A percentile compares a stretch with the other conserved stretches of the same genome.
Conservation (phyloP, 2,329 filamentous ascomycete genomes). For the Capronia epimyces region DNA sequence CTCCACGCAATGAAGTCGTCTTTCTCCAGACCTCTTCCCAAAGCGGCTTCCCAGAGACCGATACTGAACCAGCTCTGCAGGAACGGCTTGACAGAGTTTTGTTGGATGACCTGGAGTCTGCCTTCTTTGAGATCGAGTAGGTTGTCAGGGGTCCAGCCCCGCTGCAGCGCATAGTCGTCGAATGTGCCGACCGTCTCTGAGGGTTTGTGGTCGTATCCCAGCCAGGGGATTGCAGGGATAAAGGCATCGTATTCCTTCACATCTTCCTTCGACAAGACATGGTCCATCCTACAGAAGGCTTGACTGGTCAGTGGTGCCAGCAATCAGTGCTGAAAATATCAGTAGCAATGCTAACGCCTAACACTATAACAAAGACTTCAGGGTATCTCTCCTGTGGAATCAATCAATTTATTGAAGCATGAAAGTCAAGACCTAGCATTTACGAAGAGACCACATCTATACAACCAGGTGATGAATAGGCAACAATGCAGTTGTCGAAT, state of each 20-base stretch:
- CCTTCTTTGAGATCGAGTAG: conserved; percentile 10
- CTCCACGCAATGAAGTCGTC: conserved; percentile 1
- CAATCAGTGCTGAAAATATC: too few relatives aligned
- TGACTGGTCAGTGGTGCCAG: too few relatives aligned
- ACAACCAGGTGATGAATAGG: too few relatives aligned
- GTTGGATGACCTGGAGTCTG: not conserved
- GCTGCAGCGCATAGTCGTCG: conserved; percentile 10
- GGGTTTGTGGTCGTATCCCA: conserved; percentile 9
- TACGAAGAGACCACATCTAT: too few relatives aligned
- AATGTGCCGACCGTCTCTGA: not conserved
- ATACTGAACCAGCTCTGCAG: conserved; percentile 12
- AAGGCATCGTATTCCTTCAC: not conserved
- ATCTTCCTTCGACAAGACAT: conserved; percentile 6
- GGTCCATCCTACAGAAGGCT: conserved; percentile 1
- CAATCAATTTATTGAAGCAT: too few relatives aligned
- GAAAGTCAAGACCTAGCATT: too few relatives aligned
- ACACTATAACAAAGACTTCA: too few relatives aligned
- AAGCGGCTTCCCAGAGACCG: conserved; percentile 8
- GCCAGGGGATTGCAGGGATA: conserved; percentile 8
- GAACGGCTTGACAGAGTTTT: conserved; percentile 1
- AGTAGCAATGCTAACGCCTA: too few relatives aligned
- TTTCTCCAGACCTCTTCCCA: conserved; percentile 4
- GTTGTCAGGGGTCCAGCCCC: conserved; percentile 1
- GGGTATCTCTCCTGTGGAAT: too few relatives aligned
- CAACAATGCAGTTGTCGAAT: too few relatives aligned